Evolutionary conservation across 1,284 basidiomycete species (phyloP).

Genomic region (Dichomitus squalens): DNA sequence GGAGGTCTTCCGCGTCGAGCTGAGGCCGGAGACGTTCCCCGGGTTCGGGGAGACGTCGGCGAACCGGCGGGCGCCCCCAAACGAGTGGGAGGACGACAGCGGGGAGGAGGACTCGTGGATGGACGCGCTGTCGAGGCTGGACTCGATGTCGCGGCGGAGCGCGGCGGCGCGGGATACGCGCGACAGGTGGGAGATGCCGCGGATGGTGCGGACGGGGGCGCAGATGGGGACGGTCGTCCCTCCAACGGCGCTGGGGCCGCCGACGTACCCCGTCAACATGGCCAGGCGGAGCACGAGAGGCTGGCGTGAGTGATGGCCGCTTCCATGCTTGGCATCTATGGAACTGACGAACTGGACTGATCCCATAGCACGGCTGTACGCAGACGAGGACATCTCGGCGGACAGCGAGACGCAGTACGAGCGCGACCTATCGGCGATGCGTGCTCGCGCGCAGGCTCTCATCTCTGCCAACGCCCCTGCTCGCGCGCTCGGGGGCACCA

Average conservation of each 20-base stretch:
- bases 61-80: neutral
- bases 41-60: conserved; percentile 7
- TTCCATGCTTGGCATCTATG: neutral
- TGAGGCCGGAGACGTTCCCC: conserved; percentile 26
- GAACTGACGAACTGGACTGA: neutral
- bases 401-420: conserved; percentile 30
- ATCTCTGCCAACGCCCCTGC: conserved; percentile 3
- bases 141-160: conserved; percentile 6
- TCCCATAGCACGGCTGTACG: conserved; percentile 27
- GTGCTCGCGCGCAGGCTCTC: conserved; percentile 28
- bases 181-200: neutral
- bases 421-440: conserved; percentile 30
- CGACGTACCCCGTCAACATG: neutral
- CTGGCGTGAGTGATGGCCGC: conserved; percentile 22
- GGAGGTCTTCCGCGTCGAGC: conserved; percentile 41
- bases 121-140: conserved; percentile 10
- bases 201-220: neutral
- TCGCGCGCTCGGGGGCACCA: conserved; percentile 10
- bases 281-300: conserved; percentile 22
- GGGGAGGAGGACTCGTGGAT: conserved; percentile 6
- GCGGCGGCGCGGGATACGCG: neutral
- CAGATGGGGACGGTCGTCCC: neutral
- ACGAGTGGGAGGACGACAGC: conserved; percentile 1
- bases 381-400: conserved; percentile 28
- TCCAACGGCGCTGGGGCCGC: neutral